Percentiles rank a stretch among this genome's conserved stretches.
These are phyloP conservation scores for Mucor lusitanicus DNA, from an alignment of 371 early-diverging fungal genomes.

Conservation along the genomic window DNA sequence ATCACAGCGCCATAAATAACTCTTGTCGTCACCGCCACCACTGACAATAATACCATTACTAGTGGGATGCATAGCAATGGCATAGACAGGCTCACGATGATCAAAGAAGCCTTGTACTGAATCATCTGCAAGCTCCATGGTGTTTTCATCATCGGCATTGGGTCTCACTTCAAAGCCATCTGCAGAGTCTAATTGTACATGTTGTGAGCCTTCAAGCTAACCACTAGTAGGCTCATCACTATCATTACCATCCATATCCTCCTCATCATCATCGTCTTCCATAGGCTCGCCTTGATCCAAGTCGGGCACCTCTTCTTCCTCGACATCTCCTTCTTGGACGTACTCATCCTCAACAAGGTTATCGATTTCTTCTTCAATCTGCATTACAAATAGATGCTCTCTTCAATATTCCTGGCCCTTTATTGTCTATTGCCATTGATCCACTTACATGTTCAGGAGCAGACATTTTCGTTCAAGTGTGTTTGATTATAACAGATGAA, in stretches of 20 bases:
- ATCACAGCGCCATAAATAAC: constrained; percentile 86
- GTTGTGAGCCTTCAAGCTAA: not conserved
- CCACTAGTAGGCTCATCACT: not conserved
- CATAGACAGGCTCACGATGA: constrained; percentile 90
- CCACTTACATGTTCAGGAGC: constrained; percentile 12
- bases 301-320: constrained; percentile 45
- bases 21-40: constrained; percentile 95
- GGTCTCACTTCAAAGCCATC: constrained; percentile 41
- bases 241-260: constrained; percentile 19
- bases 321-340: constrained; percentile 28
- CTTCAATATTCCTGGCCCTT: not conserved
- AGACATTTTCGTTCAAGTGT: constrained; percentile 8
- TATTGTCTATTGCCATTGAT: not conserved
- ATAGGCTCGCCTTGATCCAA: constrained; percentile 45
- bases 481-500: not conserved
- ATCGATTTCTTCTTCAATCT: constrained; percentile 29
- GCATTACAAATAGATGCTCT: not conserved
- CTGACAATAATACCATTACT: constrained; percentile 64
- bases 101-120: constrained; percentile 92
- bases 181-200: not conserved
- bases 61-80: constrained; percentile 83
- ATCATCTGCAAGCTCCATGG: constrained; percentile 80
- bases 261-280: constrained; percentile 47
- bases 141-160: constrained; percentile 56
- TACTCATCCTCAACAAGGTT: constrained; percentile 53